phyloP scores from a whole-genome alignment of 2,329 filamentous ascomycete species.

The Claviceps sp. region DNA sequence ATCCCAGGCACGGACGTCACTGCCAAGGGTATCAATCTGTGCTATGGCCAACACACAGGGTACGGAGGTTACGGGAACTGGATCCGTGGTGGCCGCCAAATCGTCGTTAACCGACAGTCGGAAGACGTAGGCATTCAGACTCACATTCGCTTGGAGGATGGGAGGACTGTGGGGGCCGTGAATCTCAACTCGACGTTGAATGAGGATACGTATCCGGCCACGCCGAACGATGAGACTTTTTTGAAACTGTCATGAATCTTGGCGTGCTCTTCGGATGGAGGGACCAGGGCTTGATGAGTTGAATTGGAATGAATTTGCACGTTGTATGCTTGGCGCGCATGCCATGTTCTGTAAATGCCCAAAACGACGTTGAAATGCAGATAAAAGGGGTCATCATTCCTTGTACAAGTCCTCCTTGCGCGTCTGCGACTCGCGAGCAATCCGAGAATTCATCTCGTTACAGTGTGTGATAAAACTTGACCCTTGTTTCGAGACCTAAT shows the following conservation, averaged over 20 bases:
- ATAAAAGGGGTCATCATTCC: too few relatives aligned
- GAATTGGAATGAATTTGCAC: too few relatives aligned
- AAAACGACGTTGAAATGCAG: too few relatives aligned
- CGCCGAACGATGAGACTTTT: constrained; percentile 17
- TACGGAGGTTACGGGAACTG: constrained; percentile 57
- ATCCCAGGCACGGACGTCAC: constrained; percentile 18
- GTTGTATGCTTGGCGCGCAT: too few relatives aligned
- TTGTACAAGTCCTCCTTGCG: too few relatives aligned
- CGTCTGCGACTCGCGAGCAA: too few relatives aligned
- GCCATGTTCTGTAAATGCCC: too few relatives aligned
- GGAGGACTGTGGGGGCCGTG: constrained; percentile 32
- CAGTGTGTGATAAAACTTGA: too few relatives aligned
- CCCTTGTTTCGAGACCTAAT: too few relatives aligned
- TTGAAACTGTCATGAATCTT: background rate
- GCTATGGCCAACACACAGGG: constrained; percentile 52
- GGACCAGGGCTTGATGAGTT: too few relatives aligned
- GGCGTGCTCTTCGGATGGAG: background rate
- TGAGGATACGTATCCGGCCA: constrained; percentile 33
- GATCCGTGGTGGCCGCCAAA: constrained; percentile 45
- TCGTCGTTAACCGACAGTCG: constrained; percentile 33
- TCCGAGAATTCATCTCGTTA: too few relatives aligned
- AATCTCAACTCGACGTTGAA: constrained; percentile 43
- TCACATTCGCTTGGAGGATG: constrained; percentile 45
- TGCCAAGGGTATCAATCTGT: constrained; percentile 32
- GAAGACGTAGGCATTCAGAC: constrained; percentile 33